Percentiles rank a stretch among this genome's conserved stretches.
Conservation (phyloP, 225 moss, liverwort and hornwort species). For the Pseudisothecium myosuroides region DNA sequence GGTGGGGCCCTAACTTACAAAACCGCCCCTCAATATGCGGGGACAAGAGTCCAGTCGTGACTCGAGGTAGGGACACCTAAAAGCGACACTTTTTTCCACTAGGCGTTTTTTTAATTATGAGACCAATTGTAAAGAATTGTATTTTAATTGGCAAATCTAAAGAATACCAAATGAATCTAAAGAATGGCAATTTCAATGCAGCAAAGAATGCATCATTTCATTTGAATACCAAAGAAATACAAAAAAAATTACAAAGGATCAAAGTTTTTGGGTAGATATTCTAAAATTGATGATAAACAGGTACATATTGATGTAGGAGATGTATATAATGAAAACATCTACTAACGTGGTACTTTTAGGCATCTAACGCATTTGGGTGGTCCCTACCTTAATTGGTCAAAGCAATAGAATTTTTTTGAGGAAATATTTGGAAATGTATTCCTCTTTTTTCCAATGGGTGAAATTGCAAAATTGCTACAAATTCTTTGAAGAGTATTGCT, state of each 20-base stretch:
- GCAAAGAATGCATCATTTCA: not conserved
- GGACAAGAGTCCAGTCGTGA: not conserved
- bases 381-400: rapidly evolving
- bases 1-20: not conserved
- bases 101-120: rapidly evolving
- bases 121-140: not conserved
- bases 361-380: rapidly evolving
- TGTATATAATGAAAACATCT: not conserved
- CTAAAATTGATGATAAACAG: not conserved
- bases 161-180: no score
- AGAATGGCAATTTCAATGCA: not conserved
- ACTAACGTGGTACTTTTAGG: not conserved
- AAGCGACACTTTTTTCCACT: not conserved
- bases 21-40: not conserved
- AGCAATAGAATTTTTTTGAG: not conserved
- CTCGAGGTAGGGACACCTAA: not conserved
- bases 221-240: not conserved
- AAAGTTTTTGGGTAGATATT: not conserved
- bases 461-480: not conserved
- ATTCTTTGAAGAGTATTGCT: not conserved
- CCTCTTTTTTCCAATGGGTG: not conserved
- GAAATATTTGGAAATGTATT: no score
- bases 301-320: not conserved
- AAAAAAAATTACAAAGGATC: not conserved
- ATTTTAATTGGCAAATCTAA: not conserved